Base-by-base conservation (phyloP, 2,329 filamentous ascomycete species). In the Aspergillus clavatus region DNA sequence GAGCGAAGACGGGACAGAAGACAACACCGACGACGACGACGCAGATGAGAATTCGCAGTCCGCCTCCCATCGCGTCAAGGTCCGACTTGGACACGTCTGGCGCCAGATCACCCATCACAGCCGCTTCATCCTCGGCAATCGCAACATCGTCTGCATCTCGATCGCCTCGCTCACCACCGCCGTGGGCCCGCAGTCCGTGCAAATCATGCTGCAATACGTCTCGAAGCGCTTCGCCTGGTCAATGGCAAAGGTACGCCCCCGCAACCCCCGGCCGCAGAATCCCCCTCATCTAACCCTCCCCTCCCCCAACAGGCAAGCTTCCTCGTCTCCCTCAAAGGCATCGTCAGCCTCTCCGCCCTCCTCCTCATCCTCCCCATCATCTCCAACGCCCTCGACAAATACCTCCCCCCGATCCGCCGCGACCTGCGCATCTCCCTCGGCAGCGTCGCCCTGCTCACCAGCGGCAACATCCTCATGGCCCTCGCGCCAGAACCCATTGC, bases 211-310 rank as follows among this genome's bases (percentile, higher is more conserved):
- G 11, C 48, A 48, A 29, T 51, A 51, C 37, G 48, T 33, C 10
- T 51, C 48, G 22, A 46, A 44, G 22, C 46, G 48, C n/a, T 49
- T 45, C 27, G 29, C 37, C 11, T 51, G 48, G 48, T 41, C 33
- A 16, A 27, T 48, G 42, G 48, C 46, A 24, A 37, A 51, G 48
- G 48, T 50, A 38, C 27, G 35, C 8, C 18, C 29, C 29, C 29
- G n/a, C n/a, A n/a, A n/a, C n/a, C n/a, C n/a, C n/a, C n/a, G n/a
- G n/a, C n/a, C n/a, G n/a, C n/a, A n/a, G n/a, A n/a, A 16, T 8
- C 14, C 14, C 18, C 31, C 27, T 8, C 18, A 4, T 23, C 7
- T 14, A 7, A 21, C 16, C 22, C n/a, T 18, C 7, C 2, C 16
- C 18, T 10, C 21, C 11, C 3, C 35, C 8, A 4, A 26, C 18